phyloP scores from a whole-genome alignment of 345 rosid genomes.

The Eucalyptus regnans region DNA sequence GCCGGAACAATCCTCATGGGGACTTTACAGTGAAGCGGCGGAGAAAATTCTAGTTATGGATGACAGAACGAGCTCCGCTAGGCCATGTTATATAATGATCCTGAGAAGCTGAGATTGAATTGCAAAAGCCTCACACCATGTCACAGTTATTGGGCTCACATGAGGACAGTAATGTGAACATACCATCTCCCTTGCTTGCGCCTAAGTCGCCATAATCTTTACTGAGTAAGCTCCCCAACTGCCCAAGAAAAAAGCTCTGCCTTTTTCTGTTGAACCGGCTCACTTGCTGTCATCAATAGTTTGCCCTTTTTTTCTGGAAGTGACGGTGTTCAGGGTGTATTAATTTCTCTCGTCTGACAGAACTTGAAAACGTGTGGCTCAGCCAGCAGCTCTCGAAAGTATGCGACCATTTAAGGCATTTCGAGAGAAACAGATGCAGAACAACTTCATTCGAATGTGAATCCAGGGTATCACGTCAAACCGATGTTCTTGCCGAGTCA shows the following conservation, averaged over 20 bases:
- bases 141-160: neutral
- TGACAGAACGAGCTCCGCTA: neutral
- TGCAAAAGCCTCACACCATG: neutral
- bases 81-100: neutral
- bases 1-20: slow-evolving; percentile 42
- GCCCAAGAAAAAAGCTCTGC: neutral
- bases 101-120: neutral
- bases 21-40: neutral
- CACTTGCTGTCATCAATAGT: neutral
- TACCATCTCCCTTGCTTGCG: neutral
- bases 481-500: neutral
- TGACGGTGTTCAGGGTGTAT: neutral
- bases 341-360: neutral
- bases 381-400: neutral
- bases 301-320: neutral
- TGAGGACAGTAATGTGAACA: neutral
- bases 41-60: neutral
- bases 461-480: neutral
- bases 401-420: neutral
- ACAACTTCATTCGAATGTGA: neutral
- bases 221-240: neutral
- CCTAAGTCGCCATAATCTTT: neutral
- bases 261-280: neutral
- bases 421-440: neutral
- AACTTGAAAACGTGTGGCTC: neutral